A percentile compares a stretch with the other conserved stretches of the same genome.
Evolutionary conservation across 2,329 filamentous ascomycete species (phyloP).

Genomic region (Zalaria sp.): DNA sequence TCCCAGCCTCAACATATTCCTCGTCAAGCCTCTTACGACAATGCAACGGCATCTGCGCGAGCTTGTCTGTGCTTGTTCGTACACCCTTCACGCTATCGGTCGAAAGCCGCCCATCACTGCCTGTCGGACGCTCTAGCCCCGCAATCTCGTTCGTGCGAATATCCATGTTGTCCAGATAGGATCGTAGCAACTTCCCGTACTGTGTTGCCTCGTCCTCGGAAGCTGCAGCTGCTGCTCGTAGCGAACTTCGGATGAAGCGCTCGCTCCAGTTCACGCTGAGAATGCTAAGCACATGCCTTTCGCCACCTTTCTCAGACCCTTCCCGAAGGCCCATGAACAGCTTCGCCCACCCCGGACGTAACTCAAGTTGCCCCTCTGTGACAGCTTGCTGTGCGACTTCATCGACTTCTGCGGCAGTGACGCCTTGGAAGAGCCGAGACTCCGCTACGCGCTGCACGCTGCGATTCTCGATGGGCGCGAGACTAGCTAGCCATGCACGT

Average conservation of each 20-base stretch:
- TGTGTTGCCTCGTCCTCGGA: no score
- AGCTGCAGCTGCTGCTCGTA: slow-evolving; percentile 4
- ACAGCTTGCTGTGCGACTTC: slow-evolving; percentile 15
- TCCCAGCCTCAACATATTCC: neutral
- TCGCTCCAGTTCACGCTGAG: slow-evolving; percentile 35
- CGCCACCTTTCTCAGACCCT: neutral
- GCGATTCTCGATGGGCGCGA: slow-evolving; percentile 23
- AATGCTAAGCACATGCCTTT: slow-evolving; percentile 15
- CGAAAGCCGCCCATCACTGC: slow-evolving; percentile 16
- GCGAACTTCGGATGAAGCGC: slow-evolving; percentile 21
- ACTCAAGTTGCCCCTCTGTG: slow-evolving; percentile 14
- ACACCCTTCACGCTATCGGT: slow-evolving; percentile 12
- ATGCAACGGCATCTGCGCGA: slow-evolving; percentile 12
- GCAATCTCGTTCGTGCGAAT: slow-evolving; percentile 23
- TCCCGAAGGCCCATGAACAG: slow-evolving; percentile 16
- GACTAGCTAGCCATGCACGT: slow-evolving; percentile 20
- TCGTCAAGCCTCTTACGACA: slow-evolving; percentile 1
- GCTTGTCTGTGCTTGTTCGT: slow-evolving; percentile 27
- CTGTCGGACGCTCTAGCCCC: slow-evolving; percentile 10
- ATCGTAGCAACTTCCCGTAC: no score
- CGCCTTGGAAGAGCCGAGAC: slow-evolving; percentile 24
- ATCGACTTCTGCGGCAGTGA: slow-evolving; percentile 18
- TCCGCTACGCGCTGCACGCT: slow-evolving; percentile 26
- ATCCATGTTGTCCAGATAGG: slow-evolving; percentile 6
- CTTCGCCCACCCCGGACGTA: slow-evolving; percentile 22